Conservation (phyloP, 2,329 filamentous ascomycete genomes). For the Venturia aucupariae region DNA sequence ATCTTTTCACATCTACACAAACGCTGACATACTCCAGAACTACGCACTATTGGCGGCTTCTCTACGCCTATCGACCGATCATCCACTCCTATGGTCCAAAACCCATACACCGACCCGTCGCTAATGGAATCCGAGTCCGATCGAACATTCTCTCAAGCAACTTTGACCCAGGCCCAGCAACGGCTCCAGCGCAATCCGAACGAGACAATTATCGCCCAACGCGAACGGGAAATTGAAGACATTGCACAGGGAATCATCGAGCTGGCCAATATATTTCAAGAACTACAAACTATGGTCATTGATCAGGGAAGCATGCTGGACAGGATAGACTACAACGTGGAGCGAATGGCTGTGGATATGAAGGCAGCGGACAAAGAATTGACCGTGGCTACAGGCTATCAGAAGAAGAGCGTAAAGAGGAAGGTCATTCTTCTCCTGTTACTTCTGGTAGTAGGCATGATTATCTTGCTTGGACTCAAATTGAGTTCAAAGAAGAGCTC, state of each 20-base stretch:
- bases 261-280: conserved; percentile 90
- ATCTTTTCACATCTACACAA: not conserved
- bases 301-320: conserved; percentile 44
- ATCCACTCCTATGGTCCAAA: conserved; percentile 42
- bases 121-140: conserved; percentile 91
- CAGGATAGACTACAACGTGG: conserved; percentile 73
- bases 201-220: conserved; percentile 77
- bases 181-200: conserved; percentile 56
- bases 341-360: conserved; percentile 87
- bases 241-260: conserved; percentile 98
- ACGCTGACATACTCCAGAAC: conserved; percentile 32
- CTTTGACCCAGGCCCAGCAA: conserved; percentile 69
- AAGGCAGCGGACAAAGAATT: conserved; percentile 90
- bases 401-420: conserved; percentile 77
- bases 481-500: conserved; percentile 45
- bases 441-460: conserved; percentile 73
- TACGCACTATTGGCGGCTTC: conserved; percentile 38
- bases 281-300: conserved; percentile 80
- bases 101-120: conserved; percentile 73
- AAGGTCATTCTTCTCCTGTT: conserved; percentile 88
- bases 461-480: conserved; percentile 78
- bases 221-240: conserved; percentile 93
- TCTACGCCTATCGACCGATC: conserved; percentile 41
- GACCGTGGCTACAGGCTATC: conserved; percentile 77
- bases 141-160: conserved; percentile 81